Base-by-base conservation (phyloP, 1,284 basidiomycete genomes). In the Macrocystidia cucumis region DNA sequence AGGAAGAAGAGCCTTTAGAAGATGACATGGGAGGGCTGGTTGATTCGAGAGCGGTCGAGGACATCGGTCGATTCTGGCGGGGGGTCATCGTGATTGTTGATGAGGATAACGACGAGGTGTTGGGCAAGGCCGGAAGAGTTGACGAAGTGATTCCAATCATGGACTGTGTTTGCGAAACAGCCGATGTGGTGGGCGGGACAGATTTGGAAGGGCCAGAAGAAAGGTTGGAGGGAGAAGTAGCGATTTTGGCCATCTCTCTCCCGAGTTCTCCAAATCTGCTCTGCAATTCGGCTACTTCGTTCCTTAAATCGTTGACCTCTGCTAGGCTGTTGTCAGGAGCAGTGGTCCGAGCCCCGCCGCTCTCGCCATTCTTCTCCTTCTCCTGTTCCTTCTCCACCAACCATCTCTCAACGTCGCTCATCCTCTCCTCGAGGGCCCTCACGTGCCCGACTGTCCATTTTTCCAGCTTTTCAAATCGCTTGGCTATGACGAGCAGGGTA, bases 361-460 rank as follows among this genome's bases (percentile, higher is more conserved):
- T 52, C 34, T 59, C 64, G 6, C 56, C 52, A 34, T 59, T 63
- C 34, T 59, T 62, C 37, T 67, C 63, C 34, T 63, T 65, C 40
- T 71, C 68, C 32, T 65, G 73, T 54, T 85, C 82, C 51, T 78
- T 83, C 39, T 85, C 82, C 2, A 87, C 83, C 9, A 87, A 65
- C 80, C 82, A 87, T 26, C 75, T 68, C 51, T 88, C 84, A 13
- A 88, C 85, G 38, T 88, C 85, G 43, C 78, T 74, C 83, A 88
- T 88, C 20, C 84, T 71, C 16, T 88, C 85, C 47, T 88, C 84
- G 9, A 88, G 59, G 0, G 85, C 84, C 33, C 85, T 77, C 2
- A 86, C 83, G 46, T 88, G 84, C 3, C 79, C 74, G 1, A 88
- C 82, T 0, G 82, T 79, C 84, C 84, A 88, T 43, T 79, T 79